Conservation (phyloP, 2,329 filamentous ascomycete species). For the Aspergillus brasiliensis region DNA sequence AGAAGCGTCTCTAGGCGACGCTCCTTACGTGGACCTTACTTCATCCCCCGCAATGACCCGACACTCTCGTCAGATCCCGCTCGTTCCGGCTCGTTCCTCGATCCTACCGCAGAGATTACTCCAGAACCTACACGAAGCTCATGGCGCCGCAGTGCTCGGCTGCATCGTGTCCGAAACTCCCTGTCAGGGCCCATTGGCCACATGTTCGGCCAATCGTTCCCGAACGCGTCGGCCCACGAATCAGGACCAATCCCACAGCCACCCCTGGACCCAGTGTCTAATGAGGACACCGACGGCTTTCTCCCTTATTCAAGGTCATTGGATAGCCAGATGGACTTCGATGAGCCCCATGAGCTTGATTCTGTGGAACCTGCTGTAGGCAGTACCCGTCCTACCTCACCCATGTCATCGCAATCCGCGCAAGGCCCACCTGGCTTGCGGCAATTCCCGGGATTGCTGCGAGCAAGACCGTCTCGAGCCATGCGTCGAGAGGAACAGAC, state of each 20-base stretch:
- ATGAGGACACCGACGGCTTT: slow-evolving; percentile 36
- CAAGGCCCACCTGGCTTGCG: slow-evolving; percentile 38
- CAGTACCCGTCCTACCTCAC: slow-evolving; percentile 31
- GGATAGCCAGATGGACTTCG: slow-evolving; percentile 45
- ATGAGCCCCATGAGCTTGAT: slow-evolving; percentile 45
- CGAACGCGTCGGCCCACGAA: slow-evolving; percentile 27
- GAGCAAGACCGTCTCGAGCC: slow-evolving; percentile 57
- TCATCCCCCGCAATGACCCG: slow-evolving; percentile 40
- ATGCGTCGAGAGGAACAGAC: slow-evolving; percentile 63
- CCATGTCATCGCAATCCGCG: slow-evolving; percentile 28
- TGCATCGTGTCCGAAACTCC: slow-evolving; percentile 48
- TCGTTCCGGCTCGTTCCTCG: slow-evolving; percentile 29
- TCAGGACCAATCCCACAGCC: slow-evolving; percentile 30
- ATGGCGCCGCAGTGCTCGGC: slow-evolving; percentile 44
- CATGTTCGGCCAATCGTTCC: slow-evolving; percentile 44
- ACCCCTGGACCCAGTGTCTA: slow-evolving; percentile 31
- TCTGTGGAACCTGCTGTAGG: slow-evolving; percentile 43
- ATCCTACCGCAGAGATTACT: slow-evolving; percentile 27
- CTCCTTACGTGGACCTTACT: slow-evolving; percentile 42
- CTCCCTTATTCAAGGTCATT: slow-evolving; percentile 41
- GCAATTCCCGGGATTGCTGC: slow-evolving; percentile 46
- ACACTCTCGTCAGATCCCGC: slow-evolving; percentile 32
- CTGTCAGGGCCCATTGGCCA: slow-evolving; percentile 47
- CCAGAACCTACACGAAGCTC: slow-evolving; percentile 35
- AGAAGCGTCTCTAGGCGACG: slow-evolving; percentile 45